Base-by-base conservation (phyloP, 139 green algal species). In the Microglena sp. region DNA sequence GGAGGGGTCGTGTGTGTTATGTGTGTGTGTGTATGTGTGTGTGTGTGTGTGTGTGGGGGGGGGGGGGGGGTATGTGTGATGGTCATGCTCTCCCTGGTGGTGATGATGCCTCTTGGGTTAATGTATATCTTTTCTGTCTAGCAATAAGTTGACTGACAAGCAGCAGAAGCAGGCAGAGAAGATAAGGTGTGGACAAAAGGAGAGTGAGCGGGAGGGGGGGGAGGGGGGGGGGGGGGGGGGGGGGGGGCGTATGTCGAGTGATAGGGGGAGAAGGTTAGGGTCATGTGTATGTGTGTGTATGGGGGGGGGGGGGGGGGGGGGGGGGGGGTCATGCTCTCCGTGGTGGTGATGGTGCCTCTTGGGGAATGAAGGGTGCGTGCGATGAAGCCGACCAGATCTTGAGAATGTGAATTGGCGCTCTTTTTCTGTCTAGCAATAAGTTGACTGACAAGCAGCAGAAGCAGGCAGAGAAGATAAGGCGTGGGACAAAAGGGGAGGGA, bases 391-490 rank as follows among this genome's bases (percentile, higher is more conserved):
- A 30, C n/a, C 34, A 22, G 33, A 65, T 3, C 45, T 31, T 11
- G 21, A 30, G 32, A 24, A 27, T 7, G 59, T 92, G 44, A 77
- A 90, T 78, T 93, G 86, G 86, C 69, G 83, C n/a, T 33, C 50
- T 0, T 84, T n/a, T 63, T 35, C 26, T 28, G 56, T 34, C 71
- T 4, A 65, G 71, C 24, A n/a, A 71, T 55, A 65, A 68, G 29
- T 74, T 96, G 18, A 95, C 74, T 5, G 88, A 96, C 5, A 90
- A 90, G 63, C 89, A 95, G 78, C 70, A 91, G 63, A 96, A 95
- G 82, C 44, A 90, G 24, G 73, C 82, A 6, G 86, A 95, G 24
- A 96, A 93, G 69, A 85, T 97, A 27, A 57, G 69, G 80, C 80
- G 57, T 11, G 66, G 32, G n/a, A n/a, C n/a, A n/a, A n/a, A n/a